These are phyloP conservation scores for Trichosporon asahii DNA, from an alignment of 1,284 basidiomycete genomes.

Conservation along the genomic window DNA sequence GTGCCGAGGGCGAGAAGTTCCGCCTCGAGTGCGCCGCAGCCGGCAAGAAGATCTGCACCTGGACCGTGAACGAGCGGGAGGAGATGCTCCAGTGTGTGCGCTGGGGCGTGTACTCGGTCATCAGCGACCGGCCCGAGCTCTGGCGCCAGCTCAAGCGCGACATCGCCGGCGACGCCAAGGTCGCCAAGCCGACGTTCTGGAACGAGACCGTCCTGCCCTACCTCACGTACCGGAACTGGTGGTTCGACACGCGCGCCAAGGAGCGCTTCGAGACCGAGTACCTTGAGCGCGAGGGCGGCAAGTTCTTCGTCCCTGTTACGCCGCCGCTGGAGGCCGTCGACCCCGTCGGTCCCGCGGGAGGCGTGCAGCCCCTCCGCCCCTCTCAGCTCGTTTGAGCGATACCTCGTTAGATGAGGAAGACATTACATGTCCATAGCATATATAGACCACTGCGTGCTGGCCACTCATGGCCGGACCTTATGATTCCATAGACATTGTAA, in stretches of 20 bases:
- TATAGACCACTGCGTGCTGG: neutral
- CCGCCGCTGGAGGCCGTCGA: slow-evolving; percentile 21
- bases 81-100: slow-evolving; percentile 95
- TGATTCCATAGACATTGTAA: neutral
- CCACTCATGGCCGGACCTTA: neutral
- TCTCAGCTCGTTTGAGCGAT: neutral
- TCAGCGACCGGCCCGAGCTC: slow-evolving; percentile 66
- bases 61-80: slow-evolving; percentile 80
- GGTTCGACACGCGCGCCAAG: slow-evolving; percentile 36
- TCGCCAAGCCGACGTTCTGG: neutral
- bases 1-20: slow-evolving; percentile 67
- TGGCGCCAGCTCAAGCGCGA: slow-evolving; percentile 42
- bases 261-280: slow-evolving; percentile 46
- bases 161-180: slow-evolving; percentile 28
- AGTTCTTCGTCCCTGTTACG: slow-evolving; percentile 24
- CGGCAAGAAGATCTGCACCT: slow-evolving; percentile 72
- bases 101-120: slow-evolving; percentile 85
- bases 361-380: neutral
- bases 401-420: neutral
- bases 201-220: slow-evolving; percentile 29
- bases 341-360: slow-evolving; percentile 11
- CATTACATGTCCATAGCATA: neutral
- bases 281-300: slow-evolving; percentile 49
- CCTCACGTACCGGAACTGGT: slow-evolving; percentile 37
- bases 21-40: slow-evolving; percentile 69